Conservation (phyloP, 106 monocot species). For the Chionographis japonica region DNA sequence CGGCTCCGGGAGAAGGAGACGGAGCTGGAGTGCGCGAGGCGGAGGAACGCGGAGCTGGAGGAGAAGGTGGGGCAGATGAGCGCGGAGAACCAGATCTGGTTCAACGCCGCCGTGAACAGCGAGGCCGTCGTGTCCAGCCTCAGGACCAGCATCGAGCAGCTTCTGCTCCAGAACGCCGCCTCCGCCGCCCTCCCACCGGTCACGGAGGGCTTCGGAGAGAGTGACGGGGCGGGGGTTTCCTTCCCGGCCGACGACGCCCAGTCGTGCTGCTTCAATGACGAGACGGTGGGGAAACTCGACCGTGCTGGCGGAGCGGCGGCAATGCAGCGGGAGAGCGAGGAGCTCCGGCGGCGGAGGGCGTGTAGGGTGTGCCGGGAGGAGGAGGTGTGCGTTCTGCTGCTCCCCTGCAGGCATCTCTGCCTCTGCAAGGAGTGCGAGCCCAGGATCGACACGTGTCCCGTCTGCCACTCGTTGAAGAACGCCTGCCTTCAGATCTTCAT, state of each 20-base stretch:
- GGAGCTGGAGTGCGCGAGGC: slow-evolving; percentile 25
- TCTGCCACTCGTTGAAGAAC: slow-evolving; percentile 44
- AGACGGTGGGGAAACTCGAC: too few species aligned
- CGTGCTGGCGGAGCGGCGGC: background rate
- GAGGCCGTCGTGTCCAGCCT: slow-evolving; percentile 37
- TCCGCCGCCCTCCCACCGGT: background rate
- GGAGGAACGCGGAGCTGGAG: slow-evolving; percentile 44
- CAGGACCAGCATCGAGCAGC: slow-evolving; percentile 38
- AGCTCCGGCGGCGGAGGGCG: background rate
- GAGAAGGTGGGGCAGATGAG: slow-evolving; percentile 27
- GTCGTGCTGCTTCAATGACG: slow-evolving; percentile 26
- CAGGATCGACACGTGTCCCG: slow-evolving; percentile 31
- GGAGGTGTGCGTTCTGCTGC: slow-evolving; percentile 42
- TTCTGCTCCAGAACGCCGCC: slow-evolving; percentile 12
- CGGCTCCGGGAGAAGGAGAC: slow-evolving; percentile 13
- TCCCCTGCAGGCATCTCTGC: slow-evolving; percentile 63
- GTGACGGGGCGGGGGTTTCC: background rate
- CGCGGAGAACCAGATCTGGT: slow-evolving; percentile 50
- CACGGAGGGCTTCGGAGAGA: slow-evolving; percentile 22
- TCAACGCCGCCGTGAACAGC: slow-evolving; percentile 42
- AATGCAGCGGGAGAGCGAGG: background rate
- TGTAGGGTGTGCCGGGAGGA: slow-evolving; percentile 46
- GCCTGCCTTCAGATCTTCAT: slow-evolving; percentile 40
- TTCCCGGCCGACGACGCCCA: slow-evolving; percentile 26
- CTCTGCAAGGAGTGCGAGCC: slow-evolving; percentile 51